Conservation (phyloP, 2,329 filamentous ascomycete genomes). For the Pyrenophora seminiperda region DNA sequence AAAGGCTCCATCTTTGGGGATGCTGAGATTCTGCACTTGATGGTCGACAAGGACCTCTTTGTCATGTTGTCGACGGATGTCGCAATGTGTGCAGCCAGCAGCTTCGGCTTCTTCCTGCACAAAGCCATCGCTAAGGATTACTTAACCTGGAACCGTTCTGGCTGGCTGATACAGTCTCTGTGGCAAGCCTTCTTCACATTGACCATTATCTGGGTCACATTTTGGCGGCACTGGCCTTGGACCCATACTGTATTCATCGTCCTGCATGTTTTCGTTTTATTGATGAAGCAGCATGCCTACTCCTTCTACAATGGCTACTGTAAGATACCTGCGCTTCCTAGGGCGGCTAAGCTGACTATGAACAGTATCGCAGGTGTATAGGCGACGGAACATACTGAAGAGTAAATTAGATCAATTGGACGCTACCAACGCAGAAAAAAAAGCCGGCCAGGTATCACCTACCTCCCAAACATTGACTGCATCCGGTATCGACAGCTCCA, state of each 20-base stretch:
- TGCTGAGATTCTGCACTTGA: slow-evolving; percentile 73
- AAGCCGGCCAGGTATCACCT: slow-evolving; percentile 37
- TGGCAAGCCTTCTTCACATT: slow-evolving; percentile 72
- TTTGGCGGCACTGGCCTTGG: slow-evolving; percentile 79
- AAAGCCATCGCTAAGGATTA: slow-evolving; percentile 62
- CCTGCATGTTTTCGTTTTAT: slow-evolving; percentile 72
- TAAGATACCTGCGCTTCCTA: slow-evolving; percentile 29
- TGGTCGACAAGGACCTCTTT: slow-evolving; percentile 63
- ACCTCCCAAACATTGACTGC: slow-evolving; percentile 8
- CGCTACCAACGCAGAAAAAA: slow-evolving; percentile 54
- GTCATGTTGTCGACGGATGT: slow-evolving; percentile 66
- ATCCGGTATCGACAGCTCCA: slow-evolving; percentile 22
- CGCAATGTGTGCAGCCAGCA: slow-evolving; percentile 69
- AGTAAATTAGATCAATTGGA: slow-evolving; percentile 64
- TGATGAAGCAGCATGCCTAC: slow-evolving; percentile 86
- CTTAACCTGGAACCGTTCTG: slow-evolving; percentile 68
- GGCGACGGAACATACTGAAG: slow-evolving; percentile 52
- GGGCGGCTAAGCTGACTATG: background rate
- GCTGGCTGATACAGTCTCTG: slow-evolving; percentile 76
- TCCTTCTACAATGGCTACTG: slow-evolving; percentile 77
- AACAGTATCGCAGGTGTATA: slow-evolving; percentile 55
- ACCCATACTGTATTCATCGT: slow-evolving; percentile 80
- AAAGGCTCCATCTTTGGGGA: slow-evolving; percentile 71
- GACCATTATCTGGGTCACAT: slow-evolving; percentile 67
- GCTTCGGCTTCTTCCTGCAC: slow-evolving; percentile 70